phyloP scores from a whole-genome alignment of 768 basidiomycete species.

The Termitomyces sp. region DNA sequence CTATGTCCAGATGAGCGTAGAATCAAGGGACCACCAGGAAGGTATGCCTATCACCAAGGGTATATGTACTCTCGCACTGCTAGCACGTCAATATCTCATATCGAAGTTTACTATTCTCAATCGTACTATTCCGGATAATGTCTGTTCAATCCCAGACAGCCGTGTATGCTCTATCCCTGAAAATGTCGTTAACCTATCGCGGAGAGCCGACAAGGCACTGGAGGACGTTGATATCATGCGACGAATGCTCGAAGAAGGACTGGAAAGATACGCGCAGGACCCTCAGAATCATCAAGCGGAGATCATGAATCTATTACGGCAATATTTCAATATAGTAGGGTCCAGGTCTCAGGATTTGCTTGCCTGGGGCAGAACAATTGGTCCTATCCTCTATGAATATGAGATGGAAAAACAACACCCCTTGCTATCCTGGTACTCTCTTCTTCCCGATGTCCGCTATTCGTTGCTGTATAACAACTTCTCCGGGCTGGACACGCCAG shows the following conservation, averaged over 20 bases:
- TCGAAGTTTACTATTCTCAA: not conserved
- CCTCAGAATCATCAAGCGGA: not conserved
- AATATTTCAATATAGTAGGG: not conserved
- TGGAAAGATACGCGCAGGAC: not conserved
- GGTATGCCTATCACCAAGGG: not conserved
- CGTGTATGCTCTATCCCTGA: not conserved
- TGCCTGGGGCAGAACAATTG: not conserved
- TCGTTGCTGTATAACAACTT: not conserved
- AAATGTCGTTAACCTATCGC: not conserved
- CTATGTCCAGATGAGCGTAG: not conserved
- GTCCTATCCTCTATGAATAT: not conserved
- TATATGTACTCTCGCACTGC: not conserved
- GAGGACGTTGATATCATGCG: not conserved
- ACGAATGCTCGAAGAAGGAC: not conserved
- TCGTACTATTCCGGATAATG: not conserved
- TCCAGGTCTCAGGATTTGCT: not conserved
- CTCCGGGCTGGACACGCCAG: not conserved
- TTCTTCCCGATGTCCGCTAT: constrained; percentile 1
- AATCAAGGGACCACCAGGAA: not conserved
- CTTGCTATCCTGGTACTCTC: not conserved
- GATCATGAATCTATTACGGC: not conserved
- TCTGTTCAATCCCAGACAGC: not conserved
- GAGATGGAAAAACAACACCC: not conserved
- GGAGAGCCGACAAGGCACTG: not conserved
- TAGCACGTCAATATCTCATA: not conserved